Base-by-base conservation (phyloP, 2,329 filamentous ascomycete species). In the Cylindrodendrum hubeiense region DNA sequence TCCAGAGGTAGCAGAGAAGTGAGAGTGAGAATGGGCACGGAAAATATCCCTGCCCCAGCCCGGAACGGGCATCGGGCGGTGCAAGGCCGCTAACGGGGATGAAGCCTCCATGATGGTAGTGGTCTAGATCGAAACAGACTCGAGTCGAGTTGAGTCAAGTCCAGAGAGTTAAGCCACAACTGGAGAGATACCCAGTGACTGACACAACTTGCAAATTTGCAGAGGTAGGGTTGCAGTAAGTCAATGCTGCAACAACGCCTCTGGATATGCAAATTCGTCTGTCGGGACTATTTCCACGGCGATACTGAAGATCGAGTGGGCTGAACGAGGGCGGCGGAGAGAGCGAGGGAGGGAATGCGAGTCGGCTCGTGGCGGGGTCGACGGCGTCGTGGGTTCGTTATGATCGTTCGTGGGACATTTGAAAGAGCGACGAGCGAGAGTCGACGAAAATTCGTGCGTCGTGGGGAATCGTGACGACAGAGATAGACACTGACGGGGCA, bases 41-140 rank as follows among this genome's bases (percentile, higher is more conserved):
- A 88, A 89, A 70, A 89, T 78, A 70, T 89, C 86, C 67, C 77
- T 79, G 71, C 77, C 83, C 90, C 88, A 95, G 89, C 75, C 86
- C 79, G 73, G 90, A 34, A 79, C 68, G 83, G 83, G 82, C 89
- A 84, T 81, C 87, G 82, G 81, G 88, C 86, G 93, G 84, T 94
- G 94, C 91, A 98, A 93, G 62, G 95, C 94, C 80, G 95, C 95
- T 78, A 98, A 84, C 50, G 96, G 96, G 75, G 96, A 98, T 47
- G 95, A 98, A 70, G 93, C 91, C 82, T 97, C 94, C 94, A 98
- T 98, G 76, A 53, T 83, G 72, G 71, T 24, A 10, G 52, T 17
- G 64, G 37, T 22, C 28, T 41, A 63, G 61, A 17, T 41, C 21
- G 37, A 34, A 34, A 34, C 26, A 12, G 49, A 44, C 55, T 67